phyloP scores from a whole-genome alignment of 225 moss, liverwort and hornwort genomes.

The Physcomitrium patens region DNA sequence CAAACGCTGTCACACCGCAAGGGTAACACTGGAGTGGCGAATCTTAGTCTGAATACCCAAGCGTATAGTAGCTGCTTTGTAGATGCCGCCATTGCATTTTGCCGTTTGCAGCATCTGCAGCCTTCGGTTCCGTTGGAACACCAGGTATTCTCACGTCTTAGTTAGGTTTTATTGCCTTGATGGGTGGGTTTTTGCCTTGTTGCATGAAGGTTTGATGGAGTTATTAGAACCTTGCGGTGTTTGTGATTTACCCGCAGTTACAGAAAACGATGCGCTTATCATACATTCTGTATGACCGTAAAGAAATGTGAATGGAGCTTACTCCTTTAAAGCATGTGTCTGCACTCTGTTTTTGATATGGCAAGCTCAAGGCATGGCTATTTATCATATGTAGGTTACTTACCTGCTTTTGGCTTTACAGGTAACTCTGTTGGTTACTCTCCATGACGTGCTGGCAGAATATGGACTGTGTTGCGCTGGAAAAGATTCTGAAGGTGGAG shows the following conservation, averaged over 20 bases:
- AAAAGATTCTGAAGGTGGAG: conserved; percentile 85
- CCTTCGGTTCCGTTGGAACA: conserved; percentile 68
- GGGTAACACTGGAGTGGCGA: conserved; percentile 42
- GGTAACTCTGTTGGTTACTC: conserved; percentile 78
- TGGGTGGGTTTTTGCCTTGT: neutral
- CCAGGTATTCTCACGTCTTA: conserved; percentile 55
- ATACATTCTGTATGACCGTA: conserved; percentile 4
- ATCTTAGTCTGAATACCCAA: conserved; percentile 52
- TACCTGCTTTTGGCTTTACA: conserved; percentile 38
- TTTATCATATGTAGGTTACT: conserved; percentile 21
- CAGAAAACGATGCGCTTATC: neutral
- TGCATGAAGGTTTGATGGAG: neutral
- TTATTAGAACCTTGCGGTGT: conserved; percentile 1
- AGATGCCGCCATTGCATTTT: conserved; percentile 88
- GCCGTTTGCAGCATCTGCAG: conserved; percentile 88
- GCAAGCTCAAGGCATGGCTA: conserved; percentile 20
- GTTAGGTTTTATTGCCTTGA: neutral
- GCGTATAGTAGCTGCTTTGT: conserved; percentile 74
- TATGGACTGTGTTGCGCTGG: conserved; percentile 96
- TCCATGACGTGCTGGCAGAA: conserved; percentile 84
- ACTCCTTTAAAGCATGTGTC: conserved; percentile 12
- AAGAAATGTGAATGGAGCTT: conserved; percentile 16
- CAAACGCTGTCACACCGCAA: conserved; percentile 57
- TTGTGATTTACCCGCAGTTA: conserved; percentile 3
- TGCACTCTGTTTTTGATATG: conserved; percentile 25